These are phyloP conservation scores for Kandelia obovata DNA, from an alignment of 345 rosid species.

Conservation along the genomic window DNA sequence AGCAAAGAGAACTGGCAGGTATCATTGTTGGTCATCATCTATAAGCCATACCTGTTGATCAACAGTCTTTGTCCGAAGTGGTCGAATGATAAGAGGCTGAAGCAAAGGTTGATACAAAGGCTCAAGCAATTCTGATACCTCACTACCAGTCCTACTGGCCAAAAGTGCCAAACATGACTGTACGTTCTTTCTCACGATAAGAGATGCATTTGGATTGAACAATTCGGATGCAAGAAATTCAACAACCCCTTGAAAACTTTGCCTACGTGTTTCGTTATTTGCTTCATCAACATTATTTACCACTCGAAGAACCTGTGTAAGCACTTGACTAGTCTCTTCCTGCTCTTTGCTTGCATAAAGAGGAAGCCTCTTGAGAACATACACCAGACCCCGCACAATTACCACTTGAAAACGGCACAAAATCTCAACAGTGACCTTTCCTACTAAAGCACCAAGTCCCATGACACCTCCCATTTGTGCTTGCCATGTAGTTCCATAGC, in stretches of 20 bases:
- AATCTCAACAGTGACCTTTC: slow-evolving; percentile 95
- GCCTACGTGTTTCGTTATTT: slow-evolving; percentile 82
- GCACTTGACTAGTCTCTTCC: slow-evolving; percentile 98
- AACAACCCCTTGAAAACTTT: slow-evolving; percentile 92
- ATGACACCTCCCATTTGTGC: slow-evolving; percentile 99
- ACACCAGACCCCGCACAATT: slow-evolving; percentile 80
- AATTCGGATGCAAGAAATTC: slow-evolving; percentile 92
- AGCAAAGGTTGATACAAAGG: slow-evolving; percentile 77
- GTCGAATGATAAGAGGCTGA: slow-evolving; percentile 86
- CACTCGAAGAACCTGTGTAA: slow-evolving; percentile 94
- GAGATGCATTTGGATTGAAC: slow-evolving; percentile 83
- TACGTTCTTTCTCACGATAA: slow-evolving; percentile 86
- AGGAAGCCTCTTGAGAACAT: slow-evolving; percentile 92
- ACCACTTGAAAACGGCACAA: slow-evolving; percentile 84
- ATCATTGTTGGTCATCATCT: background rate
- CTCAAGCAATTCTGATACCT: slow-evolving; percentile 94
- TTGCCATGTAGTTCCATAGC: slow-evolving; percentile 98
- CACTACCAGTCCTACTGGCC: slow-evolving; percentile 99
- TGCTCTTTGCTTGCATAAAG: slow-evolving; percentile 91
- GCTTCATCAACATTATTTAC: slow-evolving; percentile 96
- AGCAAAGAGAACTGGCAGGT: slow-evolving; percentile 18
- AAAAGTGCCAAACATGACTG: slow-evolving; percentile 92
- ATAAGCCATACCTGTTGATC: slow-evolving; percentile 78
- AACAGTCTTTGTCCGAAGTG: slow-evolving; percentile 86
- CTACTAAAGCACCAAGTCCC: slow-evolving; percentile 95